Base-by-base conservation (phyloP, 371 early-diverging fungal species). In the Umbelopsis sp. region DNA sequence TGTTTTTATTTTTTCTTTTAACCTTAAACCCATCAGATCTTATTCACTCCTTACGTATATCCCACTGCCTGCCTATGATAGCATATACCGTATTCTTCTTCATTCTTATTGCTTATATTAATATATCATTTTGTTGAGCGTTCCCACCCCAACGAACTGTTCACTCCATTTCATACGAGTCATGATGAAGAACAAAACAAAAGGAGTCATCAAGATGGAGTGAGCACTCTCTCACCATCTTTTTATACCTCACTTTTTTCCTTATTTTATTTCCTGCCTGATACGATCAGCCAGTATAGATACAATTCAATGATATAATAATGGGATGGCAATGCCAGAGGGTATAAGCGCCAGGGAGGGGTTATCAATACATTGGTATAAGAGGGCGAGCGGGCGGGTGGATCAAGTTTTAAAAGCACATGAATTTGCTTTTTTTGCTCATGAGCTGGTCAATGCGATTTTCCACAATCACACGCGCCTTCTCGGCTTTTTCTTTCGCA, bases 341-440 rank as follows among this genome's bases (percentile, higher is more conserved):
- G 48, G 48, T 48, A 48, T 48, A 48, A n/a, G 48, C 41, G 41
- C 7, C 10, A 12, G 41, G 41, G 41, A 12, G 20, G 16, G 48
- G 20, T 48, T 48, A 48, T 48, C 48, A 20, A 48, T 48, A 48
- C 48, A 48, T 20, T 48, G 48, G 48, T 48, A 48, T 48, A 48
- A n/a, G 8, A 20, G n/a, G 22, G 22, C 22, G 22, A 0, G 22
- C 22, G 22, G 22, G 0, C 22, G 12, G 14, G n/a, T 4, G 48
- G 11, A 46, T n/a, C 12, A 46, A 46, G 4, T 4, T 18, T n/a
- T 78, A 78, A 51, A 78, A 75, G 46, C 78, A 78, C 70, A 78
- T 73, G 41, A 78, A 78, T 48, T 75, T 78, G 70, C 71, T 73
- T 68, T 72, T 75, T 35, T 75, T 75, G 45, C 71, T 72, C 44